These are phyloP conservation scores for Dimargaris xerosporica DNA, from an alignment of 192 early-diverging fungal genomes.

Conservation along the genomic window DNA sequence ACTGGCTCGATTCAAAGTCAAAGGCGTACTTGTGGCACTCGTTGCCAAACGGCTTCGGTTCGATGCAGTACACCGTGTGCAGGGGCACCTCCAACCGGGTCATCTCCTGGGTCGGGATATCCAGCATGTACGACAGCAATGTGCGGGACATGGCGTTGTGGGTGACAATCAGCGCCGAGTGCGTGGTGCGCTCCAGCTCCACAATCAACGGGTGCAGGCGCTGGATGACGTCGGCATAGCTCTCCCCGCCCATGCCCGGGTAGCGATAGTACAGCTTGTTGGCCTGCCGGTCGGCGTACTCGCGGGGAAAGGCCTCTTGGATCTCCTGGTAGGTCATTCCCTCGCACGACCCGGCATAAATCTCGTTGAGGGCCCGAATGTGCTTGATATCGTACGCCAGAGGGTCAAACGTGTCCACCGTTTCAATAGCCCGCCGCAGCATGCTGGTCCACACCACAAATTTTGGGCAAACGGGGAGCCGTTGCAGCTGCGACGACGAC, in stretches of 20 bases:
- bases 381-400: conserved; percentile 62
- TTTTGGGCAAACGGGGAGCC: conserved; percentile 14
- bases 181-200: conserved; percentile 86
- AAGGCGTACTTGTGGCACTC: conserved; percentile 10
- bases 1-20: conserved; percentile 6
- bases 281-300: conserved; percentile 57
- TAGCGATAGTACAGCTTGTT: conserved; percentile 92
- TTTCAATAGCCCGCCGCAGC: conserved; percentile 69
- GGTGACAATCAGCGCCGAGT: conserved; percentile 73
- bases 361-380: conserved; percentile 77
- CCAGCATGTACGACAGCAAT: conserved; percentile 78
- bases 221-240: conserved; percentile 86
- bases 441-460: conserved; percentile 77
- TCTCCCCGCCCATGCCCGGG: conserved; percentile 92
- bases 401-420: conserved; percentile 67
- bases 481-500: conserved; percentile 3
- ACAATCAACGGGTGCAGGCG: conserved; percentile 84
- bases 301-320: conserved; percentile 56
- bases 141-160: conserved; percentile 87
- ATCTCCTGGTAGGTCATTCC: conserved; percentile 72
- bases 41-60: conserved; percentile 75
- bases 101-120: conserved; percentile 65
- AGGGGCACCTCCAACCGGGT: conserved; percentile 66
- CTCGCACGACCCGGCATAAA: conserved; percentile 76
- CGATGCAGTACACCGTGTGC: conserved; percentile 62